A percentile compares a stretch with the other conserved stretches of the same genome.
These are phyloP conservation scores for Aspergillus cristatus DNA, from an alignment of 495 filamentous ascomycete genomes.

Conservation along the genomic window DNA sequence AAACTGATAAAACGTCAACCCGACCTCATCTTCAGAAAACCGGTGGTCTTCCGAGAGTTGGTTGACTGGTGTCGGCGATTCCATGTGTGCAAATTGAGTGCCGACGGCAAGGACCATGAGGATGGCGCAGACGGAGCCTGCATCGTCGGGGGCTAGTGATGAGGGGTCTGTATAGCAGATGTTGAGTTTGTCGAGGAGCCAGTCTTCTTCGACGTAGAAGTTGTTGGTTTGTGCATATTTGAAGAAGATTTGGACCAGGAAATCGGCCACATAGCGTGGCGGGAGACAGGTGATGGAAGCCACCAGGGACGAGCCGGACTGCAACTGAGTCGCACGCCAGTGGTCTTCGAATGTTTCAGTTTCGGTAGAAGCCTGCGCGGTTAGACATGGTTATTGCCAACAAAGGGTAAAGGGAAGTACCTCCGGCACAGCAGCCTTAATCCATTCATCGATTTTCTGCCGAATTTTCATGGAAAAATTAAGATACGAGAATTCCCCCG, in stretches of 20 bases:
- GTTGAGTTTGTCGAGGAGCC: conserved; percentile 36
- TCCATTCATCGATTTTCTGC: conserved; percentile 41
- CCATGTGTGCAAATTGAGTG: conserved; percentile 48
- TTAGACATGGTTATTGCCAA: background rate
- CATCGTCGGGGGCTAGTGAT: conserved; percentile 36
- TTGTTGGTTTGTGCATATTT: conserved; percentile 46
- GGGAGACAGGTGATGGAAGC: conserved; percentile 38
- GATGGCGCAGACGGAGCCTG: conserved; percentile 36
- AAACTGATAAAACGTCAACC: conserved; percentile 43
- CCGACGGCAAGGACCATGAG: conserved; percentile 44
- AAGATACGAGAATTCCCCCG: conserved; percentile 43
- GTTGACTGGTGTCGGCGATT: conserved; percentile 34
- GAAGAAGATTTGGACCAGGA: conserved; percentile 43
- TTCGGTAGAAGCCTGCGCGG: conserved; percentile 27
- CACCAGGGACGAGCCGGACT: conserved; percentile 33
- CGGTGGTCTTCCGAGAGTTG: conserved; percentile 32
- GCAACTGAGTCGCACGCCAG: conserved; percentile 41
- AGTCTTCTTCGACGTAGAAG: conserved; percentile 42
- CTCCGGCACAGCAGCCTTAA: conserved; percentile 34
- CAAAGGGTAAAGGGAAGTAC: conserved; percentile 17
- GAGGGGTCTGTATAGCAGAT: conserved; percentile 35
- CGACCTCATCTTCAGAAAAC: conserved; percentile 43
- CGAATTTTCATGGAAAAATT: conserved; percentile 44
- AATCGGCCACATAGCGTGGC: conserved; percentile 42
- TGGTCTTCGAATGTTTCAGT: conserved; percentile 38